These are phyloP conservation scores for Penstemon eatonii DNA, from an alignment of 257 asterid species.

Conservation along the genomic window DNA sequence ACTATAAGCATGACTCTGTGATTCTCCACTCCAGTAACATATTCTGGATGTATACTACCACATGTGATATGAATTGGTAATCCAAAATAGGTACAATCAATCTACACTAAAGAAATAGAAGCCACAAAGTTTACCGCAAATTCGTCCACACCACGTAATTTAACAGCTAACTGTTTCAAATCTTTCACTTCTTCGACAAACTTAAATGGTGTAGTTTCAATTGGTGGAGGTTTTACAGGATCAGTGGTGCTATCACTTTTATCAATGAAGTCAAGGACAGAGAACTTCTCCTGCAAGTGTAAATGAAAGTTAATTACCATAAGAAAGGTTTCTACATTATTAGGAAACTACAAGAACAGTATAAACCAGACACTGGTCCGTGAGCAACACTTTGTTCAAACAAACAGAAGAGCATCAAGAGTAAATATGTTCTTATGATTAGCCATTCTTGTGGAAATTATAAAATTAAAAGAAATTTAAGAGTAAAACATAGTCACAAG, in stretches of 20 bases:
- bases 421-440: not conserved
- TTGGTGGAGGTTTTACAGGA: constrained; percentile 69
- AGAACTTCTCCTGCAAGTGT: constrained; percentile 60
- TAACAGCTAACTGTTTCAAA: constrained; percentile 75
- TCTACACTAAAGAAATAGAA: constrained; percentile 17
- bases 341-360: constrained; percentile 12
- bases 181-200: constrained; percentile 85
- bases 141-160: constrained; percentile 68
- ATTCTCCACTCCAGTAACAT: not conserved
- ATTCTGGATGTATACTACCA: not conserved
- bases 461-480: not conserved
- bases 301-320: constrained; percentile 22
- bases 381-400: constrained; percentile 1
- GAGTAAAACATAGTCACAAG: not conserved
- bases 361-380: not conserved
- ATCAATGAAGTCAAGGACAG: constrained; percentile 73
- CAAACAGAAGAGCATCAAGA: not conserved
- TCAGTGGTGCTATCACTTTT: constrained; percentile 36
- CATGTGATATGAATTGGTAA: constrained; percentile 3
- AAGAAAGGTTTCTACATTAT: not conserved
- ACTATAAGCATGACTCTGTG: constrained; percentile 1
- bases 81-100: constrained; percentile 11
- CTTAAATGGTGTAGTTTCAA: constrained; percentile 73
- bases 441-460: constrained; percentile 19
- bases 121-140: constrained; percentile 69